Evolutionary conservation across 495 filamentous ascomycete genomes (phyloP), one percentile per base, ranked within the genome.

Genomic region (Xylaria venustula): DNA sequence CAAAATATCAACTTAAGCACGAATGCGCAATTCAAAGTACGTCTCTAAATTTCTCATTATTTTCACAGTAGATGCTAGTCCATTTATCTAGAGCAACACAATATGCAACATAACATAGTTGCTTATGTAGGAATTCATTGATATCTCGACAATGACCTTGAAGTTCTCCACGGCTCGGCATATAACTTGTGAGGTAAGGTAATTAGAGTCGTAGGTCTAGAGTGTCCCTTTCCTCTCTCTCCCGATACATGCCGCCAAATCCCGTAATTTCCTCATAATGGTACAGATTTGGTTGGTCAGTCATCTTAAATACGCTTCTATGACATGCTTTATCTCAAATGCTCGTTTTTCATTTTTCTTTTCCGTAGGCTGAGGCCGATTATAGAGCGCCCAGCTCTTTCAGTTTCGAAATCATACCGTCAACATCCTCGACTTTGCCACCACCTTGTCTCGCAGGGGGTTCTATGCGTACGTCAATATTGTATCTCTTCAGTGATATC

Each of bases 371-470:
- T 40, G 36, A 36, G 14, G 11, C 45, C 46, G 26, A 64, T 82
- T 85, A 97, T 73, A 98, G 77, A 57, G 92, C 95, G 58, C 94
- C 94, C 61, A 98, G 78, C 76, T 98, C 94, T 84, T 97, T 98
- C 73, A 98, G 76, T 83, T 91, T 96, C 12, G 81, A 76, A 66
- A 98, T 87, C 74, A 98, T 80, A 7, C 93, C 92, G 75, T 96
- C 92, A 34, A 98, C 95, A 83, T 96, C 89, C 70, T 94, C 91
- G 32, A 98, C 95, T 84, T 96, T 98, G 61, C 91, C 91, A 66
- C 94, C 94, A 41, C 95, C 94, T 78, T 97, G 85, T 73, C 94
- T 83, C 47, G 90, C 78, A 28, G 92, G 85, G 53, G 94, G 94
- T 80, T 98, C 94, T 90, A 67, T 34, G 65, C 51, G 23, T 57